These are phyloP conservation scores for Aureobasidium sp. DNA, from an alignment of 2,329 filamentous ascomycete genomes.

Conservation along the genomic window DNA sequence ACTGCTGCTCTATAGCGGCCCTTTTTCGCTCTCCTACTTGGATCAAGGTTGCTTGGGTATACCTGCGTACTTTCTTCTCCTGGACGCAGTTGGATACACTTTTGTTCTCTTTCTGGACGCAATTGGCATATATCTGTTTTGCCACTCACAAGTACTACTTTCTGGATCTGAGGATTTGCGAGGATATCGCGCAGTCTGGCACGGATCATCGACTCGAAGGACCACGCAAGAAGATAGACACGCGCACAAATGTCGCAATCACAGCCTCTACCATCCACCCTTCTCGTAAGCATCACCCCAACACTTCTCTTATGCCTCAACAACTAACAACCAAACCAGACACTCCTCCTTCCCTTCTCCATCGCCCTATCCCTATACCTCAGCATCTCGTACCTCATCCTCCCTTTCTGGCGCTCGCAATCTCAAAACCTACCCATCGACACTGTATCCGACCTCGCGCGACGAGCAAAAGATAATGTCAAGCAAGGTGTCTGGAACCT, in stretches of 20 bases:
- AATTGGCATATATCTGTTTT: neutral
- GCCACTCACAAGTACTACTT: neutral
- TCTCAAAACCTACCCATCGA: neutral
- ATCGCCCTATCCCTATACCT: conserved; percentile 12
- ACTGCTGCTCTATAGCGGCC: neutral
- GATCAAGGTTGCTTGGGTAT: neutral
- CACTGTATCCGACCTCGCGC: neutral
- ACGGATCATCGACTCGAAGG: too few species aligned
- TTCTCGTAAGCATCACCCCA: neutral
- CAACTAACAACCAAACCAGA: neutral
- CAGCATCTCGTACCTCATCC: neutral
- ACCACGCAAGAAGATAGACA: neutral
- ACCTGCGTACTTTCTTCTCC: neutral
- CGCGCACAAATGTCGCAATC: neutral
- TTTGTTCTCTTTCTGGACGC: neutral
- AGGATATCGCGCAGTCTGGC: neutral
- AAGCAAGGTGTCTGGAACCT: neutral
- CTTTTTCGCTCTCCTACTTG: neutral
- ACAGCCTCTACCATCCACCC: neutral
- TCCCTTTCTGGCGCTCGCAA: conserved; percentile 10
- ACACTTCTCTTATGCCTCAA: too few species aligned
- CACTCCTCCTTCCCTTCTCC: conserved; percentile 8
- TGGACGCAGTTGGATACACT: neutral
- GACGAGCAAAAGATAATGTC: neutral
- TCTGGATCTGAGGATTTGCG: neutral